Percentiles rank a stretch among this genome's conserved stretches.
These are phyloP conservation scores for Cucurbitaria berberidis DNA, from an alignment of 2,329 filamentous ascomycete genomes.

Conservation along the genomic window DNA sequence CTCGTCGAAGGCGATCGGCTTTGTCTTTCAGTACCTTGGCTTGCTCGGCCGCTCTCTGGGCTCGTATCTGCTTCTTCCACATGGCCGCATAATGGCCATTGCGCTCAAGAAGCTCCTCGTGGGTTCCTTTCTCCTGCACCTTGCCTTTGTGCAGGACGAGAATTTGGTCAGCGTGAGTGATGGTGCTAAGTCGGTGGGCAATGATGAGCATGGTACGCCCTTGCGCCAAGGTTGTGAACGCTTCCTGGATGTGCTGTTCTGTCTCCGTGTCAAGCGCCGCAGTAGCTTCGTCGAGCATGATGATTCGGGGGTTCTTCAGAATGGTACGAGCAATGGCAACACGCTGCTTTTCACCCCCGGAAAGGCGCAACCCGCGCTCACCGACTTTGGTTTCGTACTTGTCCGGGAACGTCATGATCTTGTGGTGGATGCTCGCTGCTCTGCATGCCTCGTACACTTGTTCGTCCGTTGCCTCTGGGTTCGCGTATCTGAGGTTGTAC, in stretches of 20 bases:
- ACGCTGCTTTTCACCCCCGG: conserved; percentile 90
- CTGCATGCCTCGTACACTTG: conserved; percentile 82
- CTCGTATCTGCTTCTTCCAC: conserved; percentile 61
- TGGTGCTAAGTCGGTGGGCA: conserved; percentile 70
- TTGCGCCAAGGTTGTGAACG: conserved; percentile 78
- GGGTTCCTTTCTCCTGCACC: conserved; percentile 59
- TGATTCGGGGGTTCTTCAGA: conserved; percentile 88
- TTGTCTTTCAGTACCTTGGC: conserved; percentile 58
- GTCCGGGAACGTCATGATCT: conserved; percentile 87
- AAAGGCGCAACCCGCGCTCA: conserved; percentile 83
- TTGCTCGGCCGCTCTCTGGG: conserved; percentile 57
- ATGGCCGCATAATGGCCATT: conserved; percentile 56
- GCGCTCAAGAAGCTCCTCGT: conserved; percentile 57
- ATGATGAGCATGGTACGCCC: conserved; percentile 95
- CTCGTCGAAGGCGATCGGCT: conserved; percentile 55
- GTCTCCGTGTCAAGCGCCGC: conserved; percentile 91
- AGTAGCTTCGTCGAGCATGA: conserved; percentile 91
- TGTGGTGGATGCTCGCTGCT: conserved; percentile 90
- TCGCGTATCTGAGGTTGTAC: conserved; percentile 93
- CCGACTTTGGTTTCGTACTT: conserved; percentile 89
- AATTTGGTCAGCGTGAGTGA: conserved; percentile 63
- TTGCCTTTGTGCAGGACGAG: conserved; percentile 61
- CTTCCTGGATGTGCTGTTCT: conserved; percentile 89
- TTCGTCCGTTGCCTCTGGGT: conserved; percentile 78
- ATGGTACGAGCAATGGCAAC: conserved; percentile 94